Conservation (phyloP, 169 alveolate species). For the Plasmodium gonderi region DNA sequence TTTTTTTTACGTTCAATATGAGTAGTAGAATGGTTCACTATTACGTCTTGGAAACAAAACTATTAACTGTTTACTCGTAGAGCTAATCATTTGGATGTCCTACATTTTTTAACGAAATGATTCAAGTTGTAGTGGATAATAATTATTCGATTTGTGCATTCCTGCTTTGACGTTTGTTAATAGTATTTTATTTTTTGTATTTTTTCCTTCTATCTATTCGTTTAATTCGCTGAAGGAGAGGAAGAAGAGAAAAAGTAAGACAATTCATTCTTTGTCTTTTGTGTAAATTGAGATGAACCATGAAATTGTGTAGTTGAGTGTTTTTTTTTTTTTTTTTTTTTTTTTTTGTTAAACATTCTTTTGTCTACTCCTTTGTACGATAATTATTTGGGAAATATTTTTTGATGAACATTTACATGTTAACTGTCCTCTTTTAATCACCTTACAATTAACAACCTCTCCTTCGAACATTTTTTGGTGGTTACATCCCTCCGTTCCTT, state of each 20-base stretch:
- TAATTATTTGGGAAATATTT: background rate
- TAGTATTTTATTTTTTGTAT: background rate
- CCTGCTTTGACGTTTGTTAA: background rate
- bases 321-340: background rate
- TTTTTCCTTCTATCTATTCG: background rate
- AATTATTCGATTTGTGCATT: conserved; percentile 1
- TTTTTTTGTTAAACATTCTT: background rate
- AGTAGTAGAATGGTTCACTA: background rate
- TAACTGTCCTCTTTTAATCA: background rate
- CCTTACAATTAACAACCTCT: background rate
- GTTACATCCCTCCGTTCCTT: background rate
- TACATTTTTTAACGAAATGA: background rate
- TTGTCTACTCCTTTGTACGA: background rate
- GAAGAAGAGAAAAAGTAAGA: background rate
- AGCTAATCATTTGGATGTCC: background rate
- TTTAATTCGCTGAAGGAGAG: background rate
- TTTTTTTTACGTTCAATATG: background rate
- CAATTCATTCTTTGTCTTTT: background rate
- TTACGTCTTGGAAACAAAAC: background rate
- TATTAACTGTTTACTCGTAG: background rate
- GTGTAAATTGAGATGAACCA: background rate
- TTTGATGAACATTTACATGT: background rate
- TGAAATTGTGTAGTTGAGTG: too few species aligned
- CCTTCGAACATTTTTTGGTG: background rate
- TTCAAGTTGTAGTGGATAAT: background rate